Conservation (phyloP, 768 basidiomycete species). For the Tylopilus sp. region DNA sequence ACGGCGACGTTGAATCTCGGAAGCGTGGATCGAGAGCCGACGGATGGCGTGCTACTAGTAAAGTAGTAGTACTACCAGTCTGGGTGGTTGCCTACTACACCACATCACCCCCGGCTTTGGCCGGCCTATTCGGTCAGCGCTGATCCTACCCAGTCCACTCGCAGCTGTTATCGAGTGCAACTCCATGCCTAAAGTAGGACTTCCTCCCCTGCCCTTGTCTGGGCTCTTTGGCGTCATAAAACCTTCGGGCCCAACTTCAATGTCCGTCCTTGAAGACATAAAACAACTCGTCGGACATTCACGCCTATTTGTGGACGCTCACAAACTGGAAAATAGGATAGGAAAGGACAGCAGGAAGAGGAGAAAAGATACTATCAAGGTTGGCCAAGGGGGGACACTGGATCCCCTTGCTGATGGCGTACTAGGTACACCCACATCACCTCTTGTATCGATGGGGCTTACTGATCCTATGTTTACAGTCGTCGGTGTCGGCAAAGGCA, state of each 20-base stretch:
- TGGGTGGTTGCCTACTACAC: too few species aligned
- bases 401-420: conserved; percentile 97
- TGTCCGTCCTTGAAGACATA: conserved; percentile 83
- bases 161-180: too few species aligned
- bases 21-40: too few species aligned
- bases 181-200: conserved; percentile 70
- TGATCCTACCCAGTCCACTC: too few species aligned
- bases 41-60: too few species aligned
- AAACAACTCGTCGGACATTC: conserved; percentile 79
- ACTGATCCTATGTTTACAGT: conserved; percentile 44
- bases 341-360: conserved; percentile 41
- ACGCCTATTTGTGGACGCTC: conserved; percentile 64
- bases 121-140: too few species aligned
- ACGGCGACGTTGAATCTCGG: too few species aligned
- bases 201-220: conserved; percentile 60
- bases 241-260: conserved; percentile 90
- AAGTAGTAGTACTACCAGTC: too few species aligned
- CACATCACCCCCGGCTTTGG: too few species aligned
- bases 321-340: conserved; percentile 51
- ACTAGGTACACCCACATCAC: conserved; percentile 52
- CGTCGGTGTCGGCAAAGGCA: conserved; percentile 84
- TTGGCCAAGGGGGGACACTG: conserved; percentile 92
- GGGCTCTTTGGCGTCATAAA: conserved; percentile 87
- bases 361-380: conserved; percentile 56
- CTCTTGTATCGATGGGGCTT: background rate